phyloP scores from a whole-genome alignment of 2,329 filamentous ascomycete species.

The Intubia oerlemansii region DNA sequence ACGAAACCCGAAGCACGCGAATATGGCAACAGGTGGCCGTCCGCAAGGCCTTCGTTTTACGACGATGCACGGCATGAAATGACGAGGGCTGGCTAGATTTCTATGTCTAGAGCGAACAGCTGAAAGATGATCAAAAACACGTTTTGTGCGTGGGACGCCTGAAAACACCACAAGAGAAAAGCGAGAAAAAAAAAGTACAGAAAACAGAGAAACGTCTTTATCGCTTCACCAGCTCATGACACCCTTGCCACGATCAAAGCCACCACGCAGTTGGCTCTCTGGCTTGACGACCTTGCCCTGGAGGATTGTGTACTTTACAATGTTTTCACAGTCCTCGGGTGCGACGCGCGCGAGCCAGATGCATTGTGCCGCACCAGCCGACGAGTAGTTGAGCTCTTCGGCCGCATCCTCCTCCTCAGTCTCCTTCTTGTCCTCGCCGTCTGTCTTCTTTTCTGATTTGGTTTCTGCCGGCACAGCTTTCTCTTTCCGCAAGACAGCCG shows the following conservation, averaged over 20 bases:
- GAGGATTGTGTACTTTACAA: conserved; percentile 72
- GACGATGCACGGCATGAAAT: too few species aligned
- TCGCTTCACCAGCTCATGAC: conserved; percentile 86
- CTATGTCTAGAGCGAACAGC: too few species aligned
- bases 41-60: too few species aligned
- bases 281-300: conserved; percentile 92
- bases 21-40: too few species aligned
- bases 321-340: conserved; percentile 83
- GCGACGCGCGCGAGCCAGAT: conserved; percentile 76
- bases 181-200: neutral
- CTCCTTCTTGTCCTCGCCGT: conserved; percentile 7
- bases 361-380: conserved; percentile 54
- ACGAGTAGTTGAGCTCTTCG: conserved; percentile 6
- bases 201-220: neutral
- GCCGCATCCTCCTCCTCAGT: conserved; percentile 4
- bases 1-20: too few species aligned
- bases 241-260: conserved; percentile 67
- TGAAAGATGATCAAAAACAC: too few species aligned
- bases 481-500: conserved; percentile 10
- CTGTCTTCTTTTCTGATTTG: too few species aligned
- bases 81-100: too few species aligned
- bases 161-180: too few species aligned
- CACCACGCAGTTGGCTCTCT: conserved; percentile 62
- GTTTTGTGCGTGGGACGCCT: too few species aligned
- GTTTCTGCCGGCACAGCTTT: too few species aligned